These are phyloP conservation scores for Sophora flavescens DNA, from an alignment of 306 rosid species.

Conservation along the genomic window DNA sequence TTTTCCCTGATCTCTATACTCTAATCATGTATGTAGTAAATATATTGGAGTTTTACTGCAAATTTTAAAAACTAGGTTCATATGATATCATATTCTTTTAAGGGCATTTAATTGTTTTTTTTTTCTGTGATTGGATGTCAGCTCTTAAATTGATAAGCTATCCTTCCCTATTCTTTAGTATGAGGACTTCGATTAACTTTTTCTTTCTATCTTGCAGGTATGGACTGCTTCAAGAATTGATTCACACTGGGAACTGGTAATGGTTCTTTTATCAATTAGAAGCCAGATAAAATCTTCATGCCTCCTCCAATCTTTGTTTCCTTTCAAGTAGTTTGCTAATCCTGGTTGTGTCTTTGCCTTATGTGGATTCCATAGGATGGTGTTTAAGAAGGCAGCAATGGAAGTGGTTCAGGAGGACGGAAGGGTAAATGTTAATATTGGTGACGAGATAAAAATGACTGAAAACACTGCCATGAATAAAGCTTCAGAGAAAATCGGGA, in stretches of 20 bases:
- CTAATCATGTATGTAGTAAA: background rate
- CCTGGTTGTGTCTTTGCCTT: constrained; percentile 26
- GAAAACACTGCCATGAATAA: constrained; percentile 17
- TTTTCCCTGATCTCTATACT: background rate
- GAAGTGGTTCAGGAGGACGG: constrained; percentile 25
- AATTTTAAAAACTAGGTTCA: background rate
- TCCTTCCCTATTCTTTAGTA: background rate
- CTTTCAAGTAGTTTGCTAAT: background rate
- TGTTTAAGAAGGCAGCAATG: constrained; percentile 23
- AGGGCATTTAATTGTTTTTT: background rate
- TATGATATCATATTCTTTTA: background rate
- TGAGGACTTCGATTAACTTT: background rate
- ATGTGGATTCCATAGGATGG: background rate
- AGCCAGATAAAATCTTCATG: background rate
- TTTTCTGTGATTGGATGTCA: background rate
- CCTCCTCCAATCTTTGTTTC: background rate
- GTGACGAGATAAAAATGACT: constrained; percentile 18
- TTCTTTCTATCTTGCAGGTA: constrained; percentile 3
- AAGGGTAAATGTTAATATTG: background rate
- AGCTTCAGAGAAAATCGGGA: background rate
- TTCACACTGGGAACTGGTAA: constrained; percentile 17
- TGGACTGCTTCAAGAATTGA: background rate
- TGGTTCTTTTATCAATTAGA: background rate
- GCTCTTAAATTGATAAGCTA: background rate
- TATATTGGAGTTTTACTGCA: background rate